These are phyloP conservation scores for Plasmodium blacklocki DNA, from an alignment of 169 alveolate species.

Conservation along the genomic window DNA sequence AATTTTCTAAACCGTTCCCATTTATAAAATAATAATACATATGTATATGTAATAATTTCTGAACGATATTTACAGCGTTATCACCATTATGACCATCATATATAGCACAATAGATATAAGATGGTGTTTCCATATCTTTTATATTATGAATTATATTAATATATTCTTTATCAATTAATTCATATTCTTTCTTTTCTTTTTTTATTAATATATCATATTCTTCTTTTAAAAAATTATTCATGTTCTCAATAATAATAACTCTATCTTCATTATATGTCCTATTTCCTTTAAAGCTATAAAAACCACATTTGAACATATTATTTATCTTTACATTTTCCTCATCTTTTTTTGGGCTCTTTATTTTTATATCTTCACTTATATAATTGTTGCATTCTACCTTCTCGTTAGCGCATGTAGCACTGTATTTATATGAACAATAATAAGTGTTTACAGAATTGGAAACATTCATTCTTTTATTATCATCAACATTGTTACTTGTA, in stretches of 20 bases:
- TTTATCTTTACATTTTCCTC: constrained; percentile 23
- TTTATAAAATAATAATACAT: constrained; percentile 65
- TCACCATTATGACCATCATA: constrained; percentile 88
- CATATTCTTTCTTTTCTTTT: background rate
- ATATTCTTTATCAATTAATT: constrained; percentile 34
- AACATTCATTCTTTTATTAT: no score
- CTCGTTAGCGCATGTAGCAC: no score
- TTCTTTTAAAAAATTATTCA: constrained; percentile 46
- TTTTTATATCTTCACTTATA: background rate
- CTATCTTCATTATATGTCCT: constrained; percentile 83
- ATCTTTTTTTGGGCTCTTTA: background rate
- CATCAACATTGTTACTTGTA: no score
- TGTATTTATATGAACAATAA: no score
- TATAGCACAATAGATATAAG: constrained; percentile 80
- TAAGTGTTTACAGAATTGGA: no score
- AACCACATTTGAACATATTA: constrained; percentile 71
- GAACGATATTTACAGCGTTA: constrained; percentile 81
- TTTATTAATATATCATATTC: constrained; percentile 22
- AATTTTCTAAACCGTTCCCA: constrained; percentile 47
- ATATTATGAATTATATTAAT: constrained; percentile 11
- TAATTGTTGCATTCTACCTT: no score
- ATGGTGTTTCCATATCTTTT: constrained; percentile 13
- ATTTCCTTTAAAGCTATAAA: constrained; percentile 77
- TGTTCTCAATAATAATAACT: constrained; percentile 72
- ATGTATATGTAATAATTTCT: constrained; percentile 78